Evolutionary conservation across 2,329 filamentous ascomycete genomes (phyloP), one percentile per base, ranked within the genome.

Genomic region (Fusarium tricinctum): DNA sequence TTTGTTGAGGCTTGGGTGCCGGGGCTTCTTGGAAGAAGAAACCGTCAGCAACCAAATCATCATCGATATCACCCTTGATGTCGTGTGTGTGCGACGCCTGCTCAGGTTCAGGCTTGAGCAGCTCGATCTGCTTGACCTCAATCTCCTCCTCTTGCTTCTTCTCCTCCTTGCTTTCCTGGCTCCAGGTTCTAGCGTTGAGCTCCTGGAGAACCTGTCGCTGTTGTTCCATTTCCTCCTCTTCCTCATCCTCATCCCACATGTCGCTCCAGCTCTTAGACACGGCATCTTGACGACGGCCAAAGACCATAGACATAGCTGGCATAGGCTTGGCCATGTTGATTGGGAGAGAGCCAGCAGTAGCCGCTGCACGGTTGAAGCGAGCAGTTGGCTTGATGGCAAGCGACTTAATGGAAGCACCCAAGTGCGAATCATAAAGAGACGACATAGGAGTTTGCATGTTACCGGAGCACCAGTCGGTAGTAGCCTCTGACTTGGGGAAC

Each of bases 231-330:
- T 91, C 88, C 73, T 91, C 87, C 66, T 91, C 89, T 68, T 92
- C 94, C 45, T 85, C 83, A 54, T 98, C 95, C 78, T 98, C 95
- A 61, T 98, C 95, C 91, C 94, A 97, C 79, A 98, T 89, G 78
- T 99, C 96, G 75, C 94, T 97, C 96, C 96, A 99, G 84, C 96
- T 98, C 90, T 98, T 98, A 58, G 96, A 97, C 47, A 97, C 92
- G 47, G 87, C 84, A 45, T 95, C 91, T 66, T 89, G 87, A 77
- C 91, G 89, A 75, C 89, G 89, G 51, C 92, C 92, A 77, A 97
- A 95, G 50, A 95, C 88, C 76, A 91, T 88, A 6, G 92, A 89
- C 85, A 95, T 90, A 64, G 92, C 90, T 54, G 90, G 86, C 66
- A 88, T 85, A 1, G 93, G 91, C 76, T 96, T 89, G 15, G 91